Evolutionary conservation across 176 grass and related monocot genomes (phyloP), one percentile per base, ranked within the genome.

Genomic region (Lolium perenne): DNA sequence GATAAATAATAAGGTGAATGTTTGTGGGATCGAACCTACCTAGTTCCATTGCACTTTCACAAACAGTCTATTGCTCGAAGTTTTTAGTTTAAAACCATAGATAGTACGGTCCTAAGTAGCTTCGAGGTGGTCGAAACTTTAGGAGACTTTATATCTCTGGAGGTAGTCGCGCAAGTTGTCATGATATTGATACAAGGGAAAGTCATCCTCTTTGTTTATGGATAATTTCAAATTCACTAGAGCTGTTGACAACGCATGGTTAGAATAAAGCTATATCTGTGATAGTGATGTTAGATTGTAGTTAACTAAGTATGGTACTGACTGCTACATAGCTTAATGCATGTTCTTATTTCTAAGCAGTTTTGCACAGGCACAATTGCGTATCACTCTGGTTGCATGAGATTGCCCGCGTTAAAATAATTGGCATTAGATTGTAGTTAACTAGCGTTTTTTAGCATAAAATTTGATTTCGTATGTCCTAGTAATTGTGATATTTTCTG

Each of bases 191-290:
- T 86, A 46, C n/a, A 18, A 29, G 69, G 20, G 54, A 43, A 35
- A 75, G 16, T 5, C 49, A 26, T 8, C 18, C 38, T 69, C 8
- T 38, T 22, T 82, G 68, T 35, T 83, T 38, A 35, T 54, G 66
- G 46, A 56, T 38, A 54, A 79, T 81, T 68, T 76, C 59, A 65
- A 62, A 15, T 45, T 67, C 67, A 65, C n/a, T 20, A 40, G 49
- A 69, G 58, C 16, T 87, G 57, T 83, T 57, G 48, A 1, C 2
- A 53, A 77, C 60, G 17, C 22, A 68, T 81, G 51, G 22, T 71
- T 69, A 25, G 38, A 40, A 54, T 63, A 22, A 63, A 50, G 32
- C 40, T 74, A 23, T 45, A 21, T 62, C 18, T 11, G 63, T 21
- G 49, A 70, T 60, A 29, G 12, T 45, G 17, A 70, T 74, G 47